Base-by-base conservation (phyloP, 78 protist genomes). In the Isochrysis galbana region DNA sequence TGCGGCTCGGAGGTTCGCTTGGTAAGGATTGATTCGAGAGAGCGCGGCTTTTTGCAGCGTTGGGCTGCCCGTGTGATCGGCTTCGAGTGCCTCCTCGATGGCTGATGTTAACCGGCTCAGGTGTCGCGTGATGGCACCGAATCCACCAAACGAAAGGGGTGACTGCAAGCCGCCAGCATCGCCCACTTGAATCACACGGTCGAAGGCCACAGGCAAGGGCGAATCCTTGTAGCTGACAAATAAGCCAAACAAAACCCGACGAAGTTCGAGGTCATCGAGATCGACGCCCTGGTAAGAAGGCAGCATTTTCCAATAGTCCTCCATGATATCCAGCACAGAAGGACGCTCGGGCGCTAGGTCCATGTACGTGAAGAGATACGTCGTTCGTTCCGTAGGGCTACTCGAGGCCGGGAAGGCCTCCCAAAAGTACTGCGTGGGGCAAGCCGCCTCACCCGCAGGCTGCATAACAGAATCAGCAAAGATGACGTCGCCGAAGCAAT, bases 81-180 rank as follows among this genome's bases (percentile, higher is more conserved):
- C 36, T 25, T 32, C 88, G 88, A 80, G 5, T 5, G 88, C 88
- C 17, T 22, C n/a, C 39, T 2, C 48, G 38, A 80, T 22, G 88
- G n/a, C 88, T 46, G 1, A 11, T 4, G 22, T 2, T 2, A 80
- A 21, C 19, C 88, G 88, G 0, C 36, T 23, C 1, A 80, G 1
- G 55, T 80, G 88, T 5, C 88, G 51, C 54, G 54, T 80, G 55
- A 80, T 3, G 23, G 88, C 88, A 38, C 88, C 88, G 19, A 80
- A 80, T 0, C 88, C 88, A 51, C 88, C 88, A 22, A 80, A 80
- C 29, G 88, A 80, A 51, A 80, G 88, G 29, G 88, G 88, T 4
- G 38, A 26, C 54, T 80, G 88, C 55, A 80, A 3, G 32, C 88
- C 88, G 54, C 41, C 32, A 23, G 88, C 88, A 51, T 80, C 88